Conservation (phyloP, 176 grass and related monocot species). For the Triticum timopheevii region DNA sequence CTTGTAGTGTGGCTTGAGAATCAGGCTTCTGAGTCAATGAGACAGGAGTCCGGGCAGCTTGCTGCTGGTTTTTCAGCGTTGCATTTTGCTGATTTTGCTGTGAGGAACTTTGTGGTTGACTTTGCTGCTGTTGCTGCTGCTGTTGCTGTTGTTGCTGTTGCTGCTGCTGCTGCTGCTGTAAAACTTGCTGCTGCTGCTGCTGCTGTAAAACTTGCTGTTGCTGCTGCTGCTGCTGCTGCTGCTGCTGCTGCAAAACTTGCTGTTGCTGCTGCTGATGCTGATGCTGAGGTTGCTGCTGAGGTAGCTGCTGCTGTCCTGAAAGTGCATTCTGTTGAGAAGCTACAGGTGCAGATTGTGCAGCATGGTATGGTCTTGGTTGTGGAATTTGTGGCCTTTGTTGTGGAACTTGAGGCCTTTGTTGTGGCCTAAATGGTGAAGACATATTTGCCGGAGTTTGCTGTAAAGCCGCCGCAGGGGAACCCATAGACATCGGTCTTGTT, state of each 20-base stretch:
- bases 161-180: background rate
- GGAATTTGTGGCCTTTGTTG: constrained; percentile 72
- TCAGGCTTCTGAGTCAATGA: constrained; percentile 44
- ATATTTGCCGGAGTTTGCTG: constrained; percentile 53
- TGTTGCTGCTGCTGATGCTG: constrained; percentile 43
- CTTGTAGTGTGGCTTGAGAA: constrained; percentile 33
- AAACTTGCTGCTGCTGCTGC: constrained; percentile 43
- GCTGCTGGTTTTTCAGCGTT: constrained; percentile 55
- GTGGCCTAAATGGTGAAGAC: constrained; percentile 58
- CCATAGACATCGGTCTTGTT: constrained; percentile 54
- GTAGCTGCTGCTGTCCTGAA: constrained; percentile 53
- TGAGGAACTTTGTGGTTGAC: constrained; percentile 31
- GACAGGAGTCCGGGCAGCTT: constrained; percentile 50
- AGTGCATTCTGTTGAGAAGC: constrained; percentile 52
- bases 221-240: constrained; percentile 43
- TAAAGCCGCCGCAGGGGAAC: constrained; percentile 46
- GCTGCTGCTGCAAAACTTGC: constrained; percentile 20
- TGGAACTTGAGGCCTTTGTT: constrained; percentile 67
- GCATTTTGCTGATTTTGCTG: constrained; percentile 54
- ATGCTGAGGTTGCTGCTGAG: constrained; percentile 19
- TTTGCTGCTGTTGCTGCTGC: constrained; percentile 23
- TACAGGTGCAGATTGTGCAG: constrained; percentile 40
- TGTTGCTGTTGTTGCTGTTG: background rate
- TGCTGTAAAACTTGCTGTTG: background rate
- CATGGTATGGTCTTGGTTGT: constrained; percentile 67